Evolutionary conservation across 345 rosid genomes (phyloP).

Genomic region (Angophora floribunda): DNA sequence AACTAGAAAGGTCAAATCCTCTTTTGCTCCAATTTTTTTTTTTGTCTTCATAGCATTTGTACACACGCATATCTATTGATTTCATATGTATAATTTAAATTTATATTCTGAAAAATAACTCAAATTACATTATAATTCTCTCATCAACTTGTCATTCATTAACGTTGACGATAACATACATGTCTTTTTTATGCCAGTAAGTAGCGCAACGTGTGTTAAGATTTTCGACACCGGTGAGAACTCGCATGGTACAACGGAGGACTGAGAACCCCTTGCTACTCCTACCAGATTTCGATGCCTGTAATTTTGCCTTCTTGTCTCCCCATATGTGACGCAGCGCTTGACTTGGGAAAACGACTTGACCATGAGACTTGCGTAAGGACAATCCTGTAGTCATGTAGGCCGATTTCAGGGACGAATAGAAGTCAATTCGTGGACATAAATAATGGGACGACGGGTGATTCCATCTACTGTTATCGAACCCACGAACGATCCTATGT

Average conservation of each 20-base stretch:
- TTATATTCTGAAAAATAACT: not conserved
- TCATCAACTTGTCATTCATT: not conserved
- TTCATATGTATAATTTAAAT: too few species aligned
- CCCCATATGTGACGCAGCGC: too few species aligned
- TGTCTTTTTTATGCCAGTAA: not conserved
- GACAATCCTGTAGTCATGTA: too few species aligned
- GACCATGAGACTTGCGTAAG: too few species aligned
- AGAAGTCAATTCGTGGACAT: too few species aligned
- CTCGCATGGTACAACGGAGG: not conserved
- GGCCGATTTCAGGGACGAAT: too few species aligned
- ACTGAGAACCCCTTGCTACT: not conserved
- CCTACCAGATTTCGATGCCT: too few species aligned
- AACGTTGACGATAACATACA: not conserved
- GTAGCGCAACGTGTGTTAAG: not conserved
- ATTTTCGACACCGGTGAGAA: not conserved
- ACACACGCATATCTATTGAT: not conserved
- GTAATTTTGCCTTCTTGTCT: too few species aligned
- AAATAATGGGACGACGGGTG: too few species aligned
- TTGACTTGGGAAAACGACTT: too few species aligned
- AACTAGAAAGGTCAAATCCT: not conserved
- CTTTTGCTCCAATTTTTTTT: not conserved
- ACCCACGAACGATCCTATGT: too few species aligned
- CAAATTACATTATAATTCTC: not conserved
- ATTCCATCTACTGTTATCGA: too few species aligned
- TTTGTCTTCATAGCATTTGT: not conserved